Conservation (phyloP, 2,329 filamentous ascomycete genomes). For the Amphichorda felina region DNA sequence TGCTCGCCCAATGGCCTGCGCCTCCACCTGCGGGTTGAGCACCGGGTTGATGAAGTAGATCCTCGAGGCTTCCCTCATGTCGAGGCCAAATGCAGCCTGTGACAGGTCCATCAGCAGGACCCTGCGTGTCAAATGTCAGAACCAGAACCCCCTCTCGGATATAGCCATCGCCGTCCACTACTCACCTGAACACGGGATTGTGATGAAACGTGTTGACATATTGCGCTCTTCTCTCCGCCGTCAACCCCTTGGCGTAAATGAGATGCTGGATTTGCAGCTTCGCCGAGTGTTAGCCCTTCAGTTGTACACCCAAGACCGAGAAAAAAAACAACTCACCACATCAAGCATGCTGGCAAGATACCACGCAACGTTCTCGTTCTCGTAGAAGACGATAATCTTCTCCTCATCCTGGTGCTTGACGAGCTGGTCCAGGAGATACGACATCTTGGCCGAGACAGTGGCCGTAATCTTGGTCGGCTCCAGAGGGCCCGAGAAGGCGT, state of each 20-base stretch:
- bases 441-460: conserved; percentile 77
- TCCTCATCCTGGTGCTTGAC: conserved; percentile 55
- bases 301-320: too few species aligned
- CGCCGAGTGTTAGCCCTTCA: background rate
- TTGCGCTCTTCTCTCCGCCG: conserved; percentile 50
- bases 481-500: conserved; percentile 32
- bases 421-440: conserved; percentile 69
- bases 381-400: conserved; percentile 90
- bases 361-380: conserved; percentile 74
- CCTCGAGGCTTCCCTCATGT: conserved; percentile 70
- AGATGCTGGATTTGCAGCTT: conserved; percentile 47
- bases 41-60: conserved; percentile 87
- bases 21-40: conserved; percentile 73
- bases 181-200: conserved; percentile 45
- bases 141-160: background rate
- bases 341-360: conserved; percentile 79
- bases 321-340: conserved; percentile 46
- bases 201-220: conserved; percentile 74
- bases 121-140: conserved; percentile 19
- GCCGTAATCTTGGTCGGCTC: conserved; percentile 54
- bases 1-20: conserved; percentile 83
- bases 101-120: conserved; percentile 87
- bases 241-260: conserved; percentile 55
- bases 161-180: background rate
- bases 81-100: conserved; percentile 78